Evolutionary conservation across 2,329 filamentous ascomycete species (phyloP), one percentile per base, ranked within the genome.

Genomic region (Aspergillus arachidicola): DNA sequence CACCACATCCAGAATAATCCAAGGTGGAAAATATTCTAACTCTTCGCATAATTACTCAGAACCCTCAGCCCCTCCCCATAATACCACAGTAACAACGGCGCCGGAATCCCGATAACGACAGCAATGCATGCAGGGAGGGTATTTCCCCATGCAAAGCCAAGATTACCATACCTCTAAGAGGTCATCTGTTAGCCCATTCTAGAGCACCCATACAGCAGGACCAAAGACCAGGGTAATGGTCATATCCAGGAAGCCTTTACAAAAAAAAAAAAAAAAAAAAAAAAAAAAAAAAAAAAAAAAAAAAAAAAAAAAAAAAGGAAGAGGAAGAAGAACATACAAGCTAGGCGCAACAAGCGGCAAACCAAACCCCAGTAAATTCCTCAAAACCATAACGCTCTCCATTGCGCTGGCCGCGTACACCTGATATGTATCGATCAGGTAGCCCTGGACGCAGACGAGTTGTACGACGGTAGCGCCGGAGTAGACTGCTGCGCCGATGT

Each of bases 401-500:
- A 77, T 64, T 1, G 76, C 77, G 57, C 74, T 78, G 7, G 77
- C 77, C 2, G 77, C 77, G 60, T 68, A 79, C 0, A 69, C 68
- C 23, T 73, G 73, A 60, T 79, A 80, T 1, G 74, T 67, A 59
- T 80, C 77, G 9, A 80, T 73, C 53, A 79, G 69, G 56, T 79
- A 80, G 0, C 78, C 84, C 32, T 80, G 76, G 32, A 77, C 75
- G 58, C 76, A 78, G 62, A 81, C 77, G 58, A 79, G 79, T 0
- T 74, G 71, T 21, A 78, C 72, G n/a, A 82, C 78, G 1, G 70
- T 73, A 61, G 83, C 82, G 0, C 76, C 78, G 5, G 80, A 79
- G 60, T 86, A 82, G 0, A 87, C 68, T 0, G 73, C 75, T 1
- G 83, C 81, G 0, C 85, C 83, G 48, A 86, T 81, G 60, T 86